Base-by-base conservation (phyloP, 2,329 filamentous ascomycete genomes). In the Dactylonectria macrodidyma region DNA sequence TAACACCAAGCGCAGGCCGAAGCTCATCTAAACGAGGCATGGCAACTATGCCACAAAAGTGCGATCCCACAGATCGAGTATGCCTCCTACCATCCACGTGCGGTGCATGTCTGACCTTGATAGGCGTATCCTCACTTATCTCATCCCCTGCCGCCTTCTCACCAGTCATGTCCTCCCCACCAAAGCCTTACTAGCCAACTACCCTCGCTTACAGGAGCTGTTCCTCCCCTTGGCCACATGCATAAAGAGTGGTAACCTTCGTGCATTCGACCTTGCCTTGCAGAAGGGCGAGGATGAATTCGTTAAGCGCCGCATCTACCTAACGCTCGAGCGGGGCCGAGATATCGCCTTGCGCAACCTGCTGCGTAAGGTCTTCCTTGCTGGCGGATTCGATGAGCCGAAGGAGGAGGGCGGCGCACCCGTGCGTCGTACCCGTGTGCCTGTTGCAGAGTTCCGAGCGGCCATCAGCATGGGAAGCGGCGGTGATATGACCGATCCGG, bases 271-370 rank as follows among this genome's bases (percentile, higher is more conserved):
- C 75, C 83, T 89, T 19, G 95, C 95, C 2, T 87, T 99, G 33
- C 88, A 91, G 57, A 89, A 91, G 8, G 92, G 93, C 30, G 95
- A 98, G 81, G 91, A 95, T n/a, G 93, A 96, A 73, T 97, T 98
- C 74, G 95, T 98, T 71, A 95, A 93, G 80, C 90, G 93, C 34
- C 92, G 95, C 51, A 97, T 99, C 74, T 99, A 98, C 81, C 88
- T 99, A 24, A 98, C 96, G 0, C 87, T 99, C 0, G 96, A 99
- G 79, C 90, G 96, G 50, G 94, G 94, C 12, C 92, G 96, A 57
- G 96, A 99, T 77, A 94, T 98, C 69, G 93, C 95, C 10, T 82
- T 99, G 70, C 92, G 96, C 63, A 99, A 99, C 78, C 86, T 99
- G 3, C 89, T 98, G 68, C 90, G 96, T 47, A 97, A 97, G 78